Evolutionary conservation across 495 filamentous ascomycete species (phyloP).

Genomic region (Penicillium pulvis): DNA sequence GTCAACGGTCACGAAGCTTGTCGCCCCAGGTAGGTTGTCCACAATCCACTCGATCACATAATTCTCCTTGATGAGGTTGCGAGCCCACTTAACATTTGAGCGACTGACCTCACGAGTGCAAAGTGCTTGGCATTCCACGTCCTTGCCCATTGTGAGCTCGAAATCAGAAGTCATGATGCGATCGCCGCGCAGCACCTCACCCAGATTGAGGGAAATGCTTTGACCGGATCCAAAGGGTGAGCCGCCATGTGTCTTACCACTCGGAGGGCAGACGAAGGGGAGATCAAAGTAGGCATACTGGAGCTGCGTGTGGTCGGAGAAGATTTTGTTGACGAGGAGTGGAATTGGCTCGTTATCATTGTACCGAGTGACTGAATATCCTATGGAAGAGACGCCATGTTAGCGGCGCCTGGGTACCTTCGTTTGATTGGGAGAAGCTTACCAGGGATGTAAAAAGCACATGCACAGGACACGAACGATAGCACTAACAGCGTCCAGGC

Average conservation of each 20-base stretch:
- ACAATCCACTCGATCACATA: conserved; percentile 97
- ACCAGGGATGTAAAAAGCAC: conserved; percentile 83
- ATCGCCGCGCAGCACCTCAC: conserved; percentile 89
- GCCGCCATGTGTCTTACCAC: conserved; percentile 66
- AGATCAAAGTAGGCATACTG: conserved; percentile 95
- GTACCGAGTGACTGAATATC: conserved; percentile 81
- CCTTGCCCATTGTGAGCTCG: conserved; percentile 77
- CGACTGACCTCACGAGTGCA: conserved; percentile 68
- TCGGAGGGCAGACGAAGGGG: conserved; percentile 87
- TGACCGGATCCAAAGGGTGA: conserved; percentile 77
- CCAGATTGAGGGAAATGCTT: conserved; percentile 85
- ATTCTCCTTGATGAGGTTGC: conserved; percentile 74
- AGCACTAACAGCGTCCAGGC: conserved; percentile 39
- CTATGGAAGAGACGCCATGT: conserved; percentile 35
- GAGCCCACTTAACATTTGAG: conserved; percentile 68
- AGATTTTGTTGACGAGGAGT: conserved; percentile 92
- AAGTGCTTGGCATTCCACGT: conserved; percentile 74
- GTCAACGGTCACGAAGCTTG: conserved; percentile 89
- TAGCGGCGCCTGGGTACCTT: conserved; percentile 16
- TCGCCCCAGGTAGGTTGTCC: conserved; percentile 91
- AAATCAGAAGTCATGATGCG: conserved; percentile 90
- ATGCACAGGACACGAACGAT: conserved; percentile 42
- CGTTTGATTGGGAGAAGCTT: conserved; percentile 22
- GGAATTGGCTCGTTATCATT: conserved; percentile 78
- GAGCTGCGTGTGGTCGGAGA: conserved; percentile 87